These are phyloP conservation scores for Neopestalotiopsis clavispora DNA, from an alignment of 2,329 filamentous ascomycete species.

Conservation along the genomic window DNA sequence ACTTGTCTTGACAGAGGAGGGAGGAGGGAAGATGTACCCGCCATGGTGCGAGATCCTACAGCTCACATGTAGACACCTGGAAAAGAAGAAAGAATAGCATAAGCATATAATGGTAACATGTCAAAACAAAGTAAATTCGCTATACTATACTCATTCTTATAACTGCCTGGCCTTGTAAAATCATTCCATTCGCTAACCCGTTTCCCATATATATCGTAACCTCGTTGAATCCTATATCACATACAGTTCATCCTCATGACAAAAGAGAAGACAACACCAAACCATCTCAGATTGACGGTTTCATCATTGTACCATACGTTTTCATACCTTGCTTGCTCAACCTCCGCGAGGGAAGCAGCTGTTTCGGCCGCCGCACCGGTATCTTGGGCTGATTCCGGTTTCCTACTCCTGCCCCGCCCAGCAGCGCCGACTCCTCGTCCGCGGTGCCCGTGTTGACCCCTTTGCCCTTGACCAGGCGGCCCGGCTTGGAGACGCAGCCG, in stretches of 20 bases:
- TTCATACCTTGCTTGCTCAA: slow-evolving; percentile 10
- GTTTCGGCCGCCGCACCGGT: slow-evolving; percentile 15
- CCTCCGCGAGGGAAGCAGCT: slow-evolving; percentile 1
- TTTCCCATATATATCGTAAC: neutral
- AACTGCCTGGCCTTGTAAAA: neutral
- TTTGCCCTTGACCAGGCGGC: slow-evolving; percentile 31
- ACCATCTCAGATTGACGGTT: neutral
- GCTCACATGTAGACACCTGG: neutral
- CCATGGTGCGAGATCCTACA: neutral
- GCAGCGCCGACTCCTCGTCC: slow-evolving; percentile 23
- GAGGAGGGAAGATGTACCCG: too few relatives aligned
- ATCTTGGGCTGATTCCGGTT: neutral
- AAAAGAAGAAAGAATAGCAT: neutral
- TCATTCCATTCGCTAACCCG: neutral
- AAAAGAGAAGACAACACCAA: neutral
- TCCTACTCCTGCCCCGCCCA: neutral
- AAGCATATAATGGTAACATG: neutral
- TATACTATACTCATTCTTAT: neutral
- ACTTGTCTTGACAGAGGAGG: too few relatives aligned
- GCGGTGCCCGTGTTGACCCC: slow-evolving; percentile 25
- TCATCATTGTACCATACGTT: slow-evolving; percentile 15
- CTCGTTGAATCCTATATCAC: neutral
- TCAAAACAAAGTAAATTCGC: neutral
- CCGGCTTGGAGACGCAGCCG: slow-evolving; percentile 28
- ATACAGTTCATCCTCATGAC: neutral